phyloP scores from a whole-genome alignment of 768 basidiomycete species.

The Auricularia auricula-judae region DNA sequence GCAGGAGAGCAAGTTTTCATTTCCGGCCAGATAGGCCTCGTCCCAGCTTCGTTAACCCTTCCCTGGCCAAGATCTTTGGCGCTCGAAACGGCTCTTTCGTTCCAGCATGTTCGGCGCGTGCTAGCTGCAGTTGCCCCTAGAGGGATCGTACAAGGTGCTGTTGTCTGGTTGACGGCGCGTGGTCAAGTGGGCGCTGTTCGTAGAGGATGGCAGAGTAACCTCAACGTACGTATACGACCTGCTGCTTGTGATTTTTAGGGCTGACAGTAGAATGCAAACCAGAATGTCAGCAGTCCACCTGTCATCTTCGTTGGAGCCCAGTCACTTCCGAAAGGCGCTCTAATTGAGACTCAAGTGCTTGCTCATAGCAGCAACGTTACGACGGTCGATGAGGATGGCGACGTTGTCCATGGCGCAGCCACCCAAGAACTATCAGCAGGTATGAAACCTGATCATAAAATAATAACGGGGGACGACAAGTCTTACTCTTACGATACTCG shows the following conservation, averaged over 20 bases:
- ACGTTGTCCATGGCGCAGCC: constrained; percentile 15
- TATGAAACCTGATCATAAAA: neutral
- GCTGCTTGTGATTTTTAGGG: too few species aligned
- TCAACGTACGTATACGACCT: neutral
- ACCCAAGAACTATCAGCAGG: neutral
- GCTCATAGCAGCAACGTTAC: constrained; percentile 53
- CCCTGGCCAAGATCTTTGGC: constrained; percentile 48
- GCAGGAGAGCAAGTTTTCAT: constrained; percentile 69
- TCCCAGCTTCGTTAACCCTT: constrained; percentile 62
- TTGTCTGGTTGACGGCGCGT: constrained; percentile 55
- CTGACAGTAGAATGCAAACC: too few species aligned
- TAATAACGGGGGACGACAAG: too few species aligned
- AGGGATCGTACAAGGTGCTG: constrained; percentile 50
- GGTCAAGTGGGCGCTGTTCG: neutral
- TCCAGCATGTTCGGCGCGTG: constrained; percentile 73
- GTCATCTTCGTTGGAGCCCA: constrained; percentile 53
- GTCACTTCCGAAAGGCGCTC: constrained; percentile 58
- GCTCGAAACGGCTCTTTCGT: constrained; percentile 57
- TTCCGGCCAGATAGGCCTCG: constrained; percentile 90
- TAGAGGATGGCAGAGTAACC: neutral
- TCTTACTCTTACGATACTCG: too few species aligned
- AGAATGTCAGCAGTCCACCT: constrained; percentile 10
- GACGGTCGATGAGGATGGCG: constrained; percentile 39
- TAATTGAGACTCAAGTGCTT: constrained; percentile 67
- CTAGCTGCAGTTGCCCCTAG: constrained; percentile 47